Evolutionary conservation across 2,329 filamentous ascomycete genomes (phyloP), one percentile per base, ranked within the genome.

Genomic region (Cordyceps cateniannulata): DNA sequence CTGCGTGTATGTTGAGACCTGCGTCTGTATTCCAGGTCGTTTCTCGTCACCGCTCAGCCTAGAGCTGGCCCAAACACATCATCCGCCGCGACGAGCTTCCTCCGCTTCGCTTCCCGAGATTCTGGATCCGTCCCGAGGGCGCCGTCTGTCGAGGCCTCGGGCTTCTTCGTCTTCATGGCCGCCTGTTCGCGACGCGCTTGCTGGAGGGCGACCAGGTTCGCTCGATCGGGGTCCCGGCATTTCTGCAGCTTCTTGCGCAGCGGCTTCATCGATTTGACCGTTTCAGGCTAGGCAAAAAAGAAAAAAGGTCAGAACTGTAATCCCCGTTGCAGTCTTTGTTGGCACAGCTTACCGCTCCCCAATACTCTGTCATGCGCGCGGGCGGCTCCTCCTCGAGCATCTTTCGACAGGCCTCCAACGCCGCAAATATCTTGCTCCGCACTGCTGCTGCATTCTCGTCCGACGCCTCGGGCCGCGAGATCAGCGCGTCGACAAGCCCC

Each of bases 151-250:
- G 59, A 70, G n/a, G 71, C 68, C 64, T 76, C 81, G 69, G 76
- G 77, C 50, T 60, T 60, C 40, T 52, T 53, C 1, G n/a, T 7
- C 42, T 75, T 75, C 57, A 74, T 75, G 49, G 76, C 73, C 1
- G 74, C 75, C 62, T 80, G 76, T 66, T 86, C 82, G 52, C 84
- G 84, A 66, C 87, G 81, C 22, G 85, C 83, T 64, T 82, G 81
- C 67, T 90, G 86, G 55, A 89, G 75, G 52, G 85, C 85, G 20
- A 91, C 85, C 3, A 93, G 73, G 71, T 93, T 88, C 48, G 82
- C 84, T 60, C 89, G 85, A 66, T 90, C 87, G 0, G 89, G 89
- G 67, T 93, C 89, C 61, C 86, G 80, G 66, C 89, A 93, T 66
- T 81, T 84, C 63, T 83, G 85, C n/a, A 93, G 77, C 70, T 91